phyloP scores from a whole-genome alignment of 305 asterid genomes.

The Solanum hybrid region DNA sequence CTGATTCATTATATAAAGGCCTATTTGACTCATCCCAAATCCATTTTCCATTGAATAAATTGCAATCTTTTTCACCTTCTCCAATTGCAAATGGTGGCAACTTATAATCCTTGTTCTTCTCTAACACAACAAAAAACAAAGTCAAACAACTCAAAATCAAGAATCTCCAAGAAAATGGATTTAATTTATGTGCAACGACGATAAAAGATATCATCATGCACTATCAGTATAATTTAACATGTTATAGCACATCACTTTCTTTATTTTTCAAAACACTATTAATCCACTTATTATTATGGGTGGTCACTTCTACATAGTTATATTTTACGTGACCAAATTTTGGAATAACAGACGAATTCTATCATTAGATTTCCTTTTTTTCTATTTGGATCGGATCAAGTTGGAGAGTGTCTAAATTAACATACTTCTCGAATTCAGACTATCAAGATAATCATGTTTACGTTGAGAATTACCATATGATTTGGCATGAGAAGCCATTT shows the following conservation, averaged over 20 bases:
- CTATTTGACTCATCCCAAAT: conserved; percentile 12
- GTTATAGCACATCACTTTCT: neutral
- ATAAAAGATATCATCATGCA: neutral
- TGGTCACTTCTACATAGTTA: neutral
- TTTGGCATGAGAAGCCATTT: neutral
- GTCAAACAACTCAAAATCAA: neutral
- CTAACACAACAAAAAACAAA: conserved; percentile 10
- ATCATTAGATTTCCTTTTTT: neutral
- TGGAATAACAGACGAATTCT: neutral
- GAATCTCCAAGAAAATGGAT: neutral
- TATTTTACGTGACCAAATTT: neutral
- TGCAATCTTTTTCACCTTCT: conserved; percentile 9
- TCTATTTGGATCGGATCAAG: neutral
- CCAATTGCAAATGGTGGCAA: conserved; percentile 15
- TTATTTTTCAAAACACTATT: neutral
- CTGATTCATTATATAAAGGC: conserved; percentile 22
- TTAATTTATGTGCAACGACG: neutral
- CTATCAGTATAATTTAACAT: neutral
- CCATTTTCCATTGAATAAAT: conserved; percentile 22
- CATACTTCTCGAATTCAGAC: neutral
- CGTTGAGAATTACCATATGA: neutral
- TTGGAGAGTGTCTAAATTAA: neutral
- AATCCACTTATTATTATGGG: neutral
- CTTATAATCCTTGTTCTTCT: conserved; percentile 1
- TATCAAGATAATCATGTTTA: neutral